Base-by-base conservation (phyloP, 148 eudicot species). In the Dianthus caryophyllus region DNA sequence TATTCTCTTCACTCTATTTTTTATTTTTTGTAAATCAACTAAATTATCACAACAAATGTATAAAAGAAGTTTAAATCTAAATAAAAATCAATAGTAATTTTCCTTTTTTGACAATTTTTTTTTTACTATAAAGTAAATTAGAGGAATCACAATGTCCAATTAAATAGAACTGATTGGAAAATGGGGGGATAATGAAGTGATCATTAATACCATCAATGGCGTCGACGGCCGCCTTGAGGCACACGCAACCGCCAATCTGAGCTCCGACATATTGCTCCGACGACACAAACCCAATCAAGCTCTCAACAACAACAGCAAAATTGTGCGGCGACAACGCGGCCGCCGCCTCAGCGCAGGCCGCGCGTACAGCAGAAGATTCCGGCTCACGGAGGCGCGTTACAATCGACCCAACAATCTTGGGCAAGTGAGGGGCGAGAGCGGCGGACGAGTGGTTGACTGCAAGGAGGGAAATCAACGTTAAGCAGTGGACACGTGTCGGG, bases 191-290 rank as follows among this genome's bases (percentile, higher is more conserved):
- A n/a, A n/a, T n/a, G n/a, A n/a, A n/a, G n/a, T n/a, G n/a, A n/a
- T n/a, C n/a, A n/a, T n/a, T n/a, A 41, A 3, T 41, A 41, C 44
- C 44, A 41, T 36, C 75, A 0, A 80, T 72, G 0, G 72, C 58
- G 7, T 85, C 88, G 2, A 88, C 69, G 0, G 84, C 90, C 0
- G 88, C 86, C 5, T 85, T 73, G 2, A 88, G 52, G 26, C 88
- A 88, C 13, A 78, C 5, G 22, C 88, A 79, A 33, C 90, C 65
- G 0, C 90, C 90, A 46, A 79, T 69, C 79, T 85, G 95, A 15
- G 81, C 75, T 16, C 84, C 84, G 5, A 9, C 11, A 9, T 85
- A 86, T 66, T 85, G 88, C 49, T 88, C 95, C 27, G 73, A 64
- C 9, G 78, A 47, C 30, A 82, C 52, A 1, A 82, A 53, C 0